phyloP scores from a whole-genome alignment of 2,329 filamentous ascomycete species.

The Colletotrichum costaricense region DNA sequence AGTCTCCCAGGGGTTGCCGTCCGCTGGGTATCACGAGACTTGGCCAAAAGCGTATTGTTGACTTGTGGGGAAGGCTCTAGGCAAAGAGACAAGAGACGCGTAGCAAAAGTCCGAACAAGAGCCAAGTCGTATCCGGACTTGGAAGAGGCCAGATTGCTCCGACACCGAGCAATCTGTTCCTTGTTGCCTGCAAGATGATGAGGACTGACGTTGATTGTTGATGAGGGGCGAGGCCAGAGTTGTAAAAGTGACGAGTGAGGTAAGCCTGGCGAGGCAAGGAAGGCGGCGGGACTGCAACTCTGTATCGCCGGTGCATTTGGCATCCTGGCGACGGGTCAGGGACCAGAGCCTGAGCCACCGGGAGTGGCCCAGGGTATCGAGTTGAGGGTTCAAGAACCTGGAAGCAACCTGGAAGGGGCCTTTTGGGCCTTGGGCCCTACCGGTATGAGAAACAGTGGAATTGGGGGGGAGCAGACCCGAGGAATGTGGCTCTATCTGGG shows the following conservation, averaged over 20 bases:
- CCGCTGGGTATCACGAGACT: constrained; percentile 3
- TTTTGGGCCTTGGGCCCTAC: background rate
- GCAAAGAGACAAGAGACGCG: constrained; percentile 1
- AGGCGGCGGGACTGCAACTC: constrained; percentile 20
- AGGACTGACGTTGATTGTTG: constrained; percentile 27
- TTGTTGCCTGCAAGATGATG: constrained; percentile 28
- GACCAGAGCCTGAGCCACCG: constrained; percentile 2
- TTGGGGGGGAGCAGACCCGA: constrained; percentile 16
- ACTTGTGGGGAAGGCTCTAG: constrained; percentile 2
- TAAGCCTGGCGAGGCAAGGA: constrained; percentile 14
- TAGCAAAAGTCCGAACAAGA: constrained; percentile 6
- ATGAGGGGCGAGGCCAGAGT: background rate
- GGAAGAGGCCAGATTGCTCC: constrained; percentile 2
- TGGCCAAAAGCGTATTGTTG: background rate
- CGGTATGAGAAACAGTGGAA: constrained; percentile 25
- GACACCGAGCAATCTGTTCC: background rate
- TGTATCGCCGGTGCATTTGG: constrained; percentile 15
- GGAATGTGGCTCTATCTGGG: constrained; percentile 29
- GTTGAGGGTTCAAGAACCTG: background rate
- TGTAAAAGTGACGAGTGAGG: background rate
- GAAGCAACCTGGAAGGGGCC: background rate
- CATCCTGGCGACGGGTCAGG: constrained; percentile 2
- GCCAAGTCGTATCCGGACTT: constrained; percentile 22
- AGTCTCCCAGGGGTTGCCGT: background rate
- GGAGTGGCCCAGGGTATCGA: background rate